Conservation (phyloP, 1,284 basidiomycete species). For the Trametes hirsuta region DNA sequence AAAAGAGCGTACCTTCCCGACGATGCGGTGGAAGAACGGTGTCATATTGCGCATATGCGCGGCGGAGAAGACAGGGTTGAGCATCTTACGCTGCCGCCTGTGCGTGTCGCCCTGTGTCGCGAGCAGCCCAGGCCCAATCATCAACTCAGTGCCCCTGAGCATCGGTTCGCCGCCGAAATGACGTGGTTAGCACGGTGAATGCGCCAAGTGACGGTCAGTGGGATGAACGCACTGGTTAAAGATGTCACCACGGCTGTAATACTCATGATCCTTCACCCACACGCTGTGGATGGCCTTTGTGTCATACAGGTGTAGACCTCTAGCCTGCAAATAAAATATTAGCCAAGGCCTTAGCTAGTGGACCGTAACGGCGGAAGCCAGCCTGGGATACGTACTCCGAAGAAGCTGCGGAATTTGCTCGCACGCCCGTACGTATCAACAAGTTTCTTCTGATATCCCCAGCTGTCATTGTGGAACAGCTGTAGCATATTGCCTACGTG, state of each 20-base stretch:
- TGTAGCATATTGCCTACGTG: conserved; percentile 2
- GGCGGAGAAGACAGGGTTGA: conserved; percentile 17
- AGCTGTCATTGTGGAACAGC: conserved; percentile 23
- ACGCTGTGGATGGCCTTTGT: conserved; percentile 44
- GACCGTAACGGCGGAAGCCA: too few species aligned
- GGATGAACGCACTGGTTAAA: conserved; percentile 21
- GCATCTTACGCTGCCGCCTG: conserved; percentile 14
- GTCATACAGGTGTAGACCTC: conserved; percentile 26
- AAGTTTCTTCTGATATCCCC: conserved; percentile 26
- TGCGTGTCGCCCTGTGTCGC: neutral
- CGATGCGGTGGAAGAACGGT: conserved; percentile 8
- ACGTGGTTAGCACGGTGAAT: too few species aligned
- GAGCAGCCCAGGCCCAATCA: neutral
- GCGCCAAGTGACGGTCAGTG: too few species aligned
- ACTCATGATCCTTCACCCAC: conserved; percentile 41
- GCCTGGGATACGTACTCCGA: conserved; percentile 25
- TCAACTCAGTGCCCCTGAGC: neutral
- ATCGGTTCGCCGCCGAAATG: too few species aligned
- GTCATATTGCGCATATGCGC: conserved; percentile 14
- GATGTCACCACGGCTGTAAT: conserved; percentile 36
- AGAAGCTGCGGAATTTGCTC: conserved; percentile 22
- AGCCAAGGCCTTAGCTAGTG: too few species aligned
- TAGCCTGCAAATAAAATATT: neutral
- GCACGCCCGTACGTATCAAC: conserved; percentile 25
- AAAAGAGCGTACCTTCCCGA: neutral